Evolutionary conservation across 164 flowering plant species (phyloP), one percentile per base, ranked within the genome.

Genomic region (Aristolochia californica): DNA sequence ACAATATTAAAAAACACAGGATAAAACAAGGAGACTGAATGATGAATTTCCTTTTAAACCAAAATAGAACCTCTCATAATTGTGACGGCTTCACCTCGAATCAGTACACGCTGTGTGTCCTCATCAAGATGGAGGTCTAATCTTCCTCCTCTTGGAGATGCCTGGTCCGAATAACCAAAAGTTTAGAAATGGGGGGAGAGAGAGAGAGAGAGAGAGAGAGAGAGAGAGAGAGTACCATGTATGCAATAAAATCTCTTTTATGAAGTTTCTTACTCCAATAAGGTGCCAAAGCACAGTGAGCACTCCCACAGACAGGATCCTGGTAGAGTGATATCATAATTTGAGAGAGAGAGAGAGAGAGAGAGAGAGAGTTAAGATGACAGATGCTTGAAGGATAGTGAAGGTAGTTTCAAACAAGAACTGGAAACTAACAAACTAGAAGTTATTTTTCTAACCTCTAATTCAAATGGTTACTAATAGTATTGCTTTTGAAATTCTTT

Each of bases 271-370:
- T 61, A 66, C 76, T 66, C 97, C 97, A 89, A 51, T 87, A 84
- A 13, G 77, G 68, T 57, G 78, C 83, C 57, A 89, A 64, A 21
- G 84, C 80, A 75, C 95, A 89, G 63, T 89, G 88, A 51, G 82
- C 85, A 70, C 90, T 87, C 47, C 97, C 97, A 70, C 78, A 72
- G 49, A 89, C 91, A 63, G 83, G 95, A 76, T 89, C 95, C 97
- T 86, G 69, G 49, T 8, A 50, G 53, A 20, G 30, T 28, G 30
- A 28, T 7, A 28, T 28, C 10, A 34, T 34, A 74, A 60, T 24
- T 49, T 43, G 11, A 65, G 45, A 11, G 2, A 18, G 54, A 28
- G 43, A 40, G 5, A 47, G 18, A 47, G 50, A 5, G 8, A 51
- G 4, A 5, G 7, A 5, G 20, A 22, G 0, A 51, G 5, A 13